These are phyloP conservation scores for Neofusicoccum umdonicola DNA, from an alignment of 2,329 filamentous ascomycete genomes.

Conservation along the genomic window DNA sequence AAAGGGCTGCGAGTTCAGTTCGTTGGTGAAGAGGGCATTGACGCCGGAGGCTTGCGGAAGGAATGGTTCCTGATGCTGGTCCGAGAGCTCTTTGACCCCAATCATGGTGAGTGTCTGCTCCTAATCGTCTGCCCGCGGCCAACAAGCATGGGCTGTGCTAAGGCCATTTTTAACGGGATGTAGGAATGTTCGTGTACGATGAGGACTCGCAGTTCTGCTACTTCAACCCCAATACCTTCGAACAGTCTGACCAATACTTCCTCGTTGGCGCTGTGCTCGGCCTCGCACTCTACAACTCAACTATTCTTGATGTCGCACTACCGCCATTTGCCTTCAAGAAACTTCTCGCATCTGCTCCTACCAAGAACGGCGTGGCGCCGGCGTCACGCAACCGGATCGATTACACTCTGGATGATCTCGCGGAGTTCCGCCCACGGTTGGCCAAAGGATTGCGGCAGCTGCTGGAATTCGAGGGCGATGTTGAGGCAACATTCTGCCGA, in stretches of 20 bases:
- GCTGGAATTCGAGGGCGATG: slow-evolving; percentile 80
- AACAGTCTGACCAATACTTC: slow-evolving; percentile 89
- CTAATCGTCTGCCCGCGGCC: not conserved
- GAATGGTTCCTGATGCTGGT: slow-evolving; percentile 92
- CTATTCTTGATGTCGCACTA: slow-evolving; percentile 82
- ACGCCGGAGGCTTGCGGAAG: slow-evolving; percentile 84
- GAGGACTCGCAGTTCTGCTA: slow-evolving; percentile 89
- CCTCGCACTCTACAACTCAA: slow-evolving; percentile 91
- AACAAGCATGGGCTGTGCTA: not conserved
- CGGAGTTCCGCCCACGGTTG: slow-evolving; percentile 74
- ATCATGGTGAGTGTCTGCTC: slow-evolving; percentile 64
- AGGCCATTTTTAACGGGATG: not conserved
- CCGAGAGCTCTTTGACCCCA: slow-evolving; percentile 85
- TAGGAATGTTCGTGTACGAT: slow-evolving; percentile 89
- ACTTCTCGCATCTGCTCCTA: slow-evolving; percentile 73
- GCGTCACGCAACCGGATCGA: slow-evolving; percentile 46
- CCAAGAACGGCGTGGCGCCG: slow-evolving; percentile 39
- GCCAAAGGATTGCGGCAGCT: slow-evolving; percentile 73
- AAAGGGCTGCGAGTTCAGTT: slow-evolving; percentile 86
- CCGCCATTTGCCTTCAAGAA: slow-evolving; percentile 90
- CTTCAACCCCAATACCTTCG: slow-evolving; percentile 87
- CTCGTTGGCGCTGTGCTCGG: slow-evolving; percentile 84
- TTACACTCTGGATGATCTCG: slow-evolving; percentile 70
- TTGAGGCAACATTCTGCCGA: slow-evolving; percentile 74
- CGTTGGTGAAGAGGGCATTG: slow-evolving; percentile 83